Conservation (phyloP, 148 eudicot genomes). For the Mesembryanthemum crystallinum region DNA sequence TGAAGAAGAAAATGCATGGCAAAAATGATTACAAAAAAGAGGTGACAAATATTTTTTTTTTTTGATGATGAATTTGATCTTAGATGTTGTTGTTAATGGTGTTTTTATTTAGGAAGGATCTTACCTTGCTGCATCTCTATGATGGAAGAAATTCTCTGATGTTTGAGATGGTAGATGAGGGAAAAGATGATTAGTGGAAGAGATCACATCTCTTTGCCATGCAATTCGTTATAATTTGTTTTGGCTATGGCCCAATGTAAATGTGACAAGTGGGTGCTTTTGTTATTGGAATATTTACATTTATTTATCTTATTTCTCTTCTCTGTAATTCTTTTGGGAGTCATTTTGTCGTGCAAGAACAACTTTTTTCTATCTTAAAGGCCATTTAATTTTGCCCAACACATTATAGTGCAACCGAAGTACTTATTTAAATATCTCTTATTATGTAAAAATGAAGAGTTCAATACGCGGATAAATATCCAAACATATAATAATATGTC, state of each 20-base stretch:
- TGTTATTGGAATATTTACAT: background rate
- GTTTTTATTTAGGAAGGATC: slow-evolving; percentile 10
- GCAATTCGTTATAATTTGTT: slow-evolving; percentile 37
- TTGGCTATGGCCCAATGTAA: slow-evolving; percentile 9
- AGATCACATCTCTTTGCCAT: slow-evolving; percentile 37
- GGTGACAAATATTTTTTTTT: background rate
- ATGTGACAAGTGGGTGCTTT: slow-evolving; percentile 32
- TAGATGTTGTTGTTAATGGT: background rate
- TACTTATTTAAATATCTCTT: too few species aligned
- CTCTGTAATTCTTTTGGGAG: background rate
- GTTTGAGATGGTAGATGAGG: slow-evolving; percentile 22
- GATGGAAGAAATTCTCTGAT: slow-evolving; percentile 6
- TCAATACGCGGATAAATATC: too few species aligned
- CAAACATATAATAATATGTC: too few species aligned
- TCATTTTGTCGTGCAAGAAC: background rate
- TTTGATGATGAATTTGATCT: background rate
- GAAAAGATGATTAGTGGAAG: slow-evolving; percentile 31
- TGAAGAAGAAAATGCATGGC: slow-evolving; percentile 29
- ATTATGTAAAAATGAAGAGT: too few species aligned
- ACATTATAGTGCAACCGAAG: too few species aligned
- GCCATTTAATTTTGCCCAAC: too few species aligned
- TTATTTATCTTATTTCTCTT: background rate
- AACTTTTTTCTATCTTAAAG: too few species aligned
- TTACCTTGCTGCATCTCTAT: slow-evolving; percentile 32
- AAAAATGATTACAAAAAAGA: slow-evolving; percentile 5